Base-by-base conservation (phyloP, 208 protist genomes). In the Leishmania braziliensis region DNA sequence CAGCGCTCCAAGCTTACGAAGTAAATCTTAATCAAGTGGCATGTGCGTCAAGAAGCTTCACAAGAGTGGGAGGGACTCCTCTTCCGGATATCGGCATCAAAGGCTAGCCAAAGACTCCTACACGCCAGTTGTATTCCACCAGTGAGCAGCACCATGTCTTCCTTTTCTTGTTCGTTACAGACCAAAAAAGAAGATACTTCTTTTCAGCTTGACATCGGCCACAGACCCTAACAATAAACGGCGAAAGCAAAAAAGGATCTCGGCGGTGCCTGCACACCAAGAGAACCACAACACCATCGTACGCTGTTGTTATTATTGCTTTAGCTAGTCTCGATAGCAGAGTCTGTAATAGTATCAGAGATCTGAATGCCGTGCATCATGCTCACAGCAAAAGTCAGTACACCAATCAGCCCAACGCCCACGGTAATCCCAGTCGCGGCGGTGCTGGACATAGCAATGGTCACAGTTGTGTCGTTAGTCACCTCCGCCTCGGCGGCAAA, bases 331-430 rank as follows among this genome's bases (percentile, higher is more conserved):
- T 82, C 82, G 39, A 73, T 82, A 3, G 82, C 77, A 23, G 77
- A 62, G 12, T 85, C 82, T 9, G 82, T 85, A 53, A 85, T 85
- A 14, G 82, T 82, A 63, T 95, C 92, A 73, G 93, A 92, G 60
- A 95, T 94, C 77, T 90, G 79, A 78, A 97, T 95, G 33, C 90
- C 88, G 50, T 91, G 86, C 83, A 97, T 82, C 91, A 97, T 96
- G 53, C 80, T 80, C 29, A 96, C 82, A 0, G 90, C 82, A 81
- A 96, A 96, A 20, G 80, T 81, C 48, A 97, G 78, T 53, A 97
- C 87, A 51, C 76, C 86, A 46, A 93, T 60, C 36, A 97, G 86
- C 39, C 82, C 85, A 33, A 83, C 77, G n/a, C 90, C 92, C 48
- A 97, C 86, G 26, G 89, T 50, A 62, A 97, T 73, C 43, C 94